phyloP scores from a whole-genome alignment of 2,329 filamentous ascomycete species.

The Fusarium ambrosium region DNA sequence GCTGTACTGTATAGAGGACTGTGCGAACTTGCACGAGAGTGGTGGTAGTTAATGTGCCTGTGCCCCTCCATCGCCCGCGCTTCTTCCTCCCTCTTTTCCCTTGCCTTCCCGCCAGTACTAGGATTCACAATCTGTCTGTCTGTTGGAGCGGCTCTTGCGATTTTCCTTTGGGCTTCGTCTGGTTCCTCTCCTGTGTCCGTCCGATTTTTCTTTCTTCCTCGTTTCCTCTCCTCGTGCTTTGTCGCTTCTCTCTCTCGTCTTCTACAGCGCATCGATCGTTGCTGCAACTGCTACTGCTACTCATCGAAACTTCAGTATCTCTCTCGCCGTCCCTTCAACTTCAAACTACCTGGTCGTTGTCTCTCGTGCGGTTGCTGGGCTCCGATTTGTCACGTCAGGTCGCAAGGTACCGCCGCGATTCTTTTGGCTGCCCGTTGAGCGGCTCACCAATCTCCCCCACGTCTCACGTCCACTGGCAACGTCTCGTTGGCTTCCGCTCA shows the following conservation, averaged over 20 bases:
- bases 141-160: conserved; percentile 29
- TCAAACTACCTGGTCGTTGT: background rate
- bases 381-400: conserved; percentile 10
- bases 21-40: background rate
- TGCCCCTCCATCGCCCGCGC: conserved; percentile 19
- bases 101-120: conserved; percentile 17
- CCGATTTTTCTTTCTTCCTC: conserved; percentile 22
- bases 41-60: conserved; percentile 12
- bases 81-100: conserved; percentile 13
- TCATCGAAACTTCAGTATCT: conserved; percentile 11
- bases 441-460: conserved; percentile 23
- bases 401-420: conserved; percentile 14
- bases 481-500: conserved; percentile 11
- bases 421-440: conserved; percentile 10
- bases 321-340: background rate
- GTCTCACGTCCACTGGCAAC: conserved; percentile 22
- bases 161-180: conserved; percentile 33
- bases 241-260: conserved; percentile 8
- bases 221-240: conserved; percentile 10
- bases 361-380: conserved; percentile 9
- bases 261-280: conserved; percentile 6
- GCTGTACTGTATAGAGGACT: conserved; percentile 27
- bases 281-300: background rate
- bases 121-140: conserved; percentile 25
- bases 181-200: conserved; percentile 30